Evolutionary conservation across 1,284 basidiomycete species (phyloP).

Genomic region (Moesziomyces sp.): DNA sequence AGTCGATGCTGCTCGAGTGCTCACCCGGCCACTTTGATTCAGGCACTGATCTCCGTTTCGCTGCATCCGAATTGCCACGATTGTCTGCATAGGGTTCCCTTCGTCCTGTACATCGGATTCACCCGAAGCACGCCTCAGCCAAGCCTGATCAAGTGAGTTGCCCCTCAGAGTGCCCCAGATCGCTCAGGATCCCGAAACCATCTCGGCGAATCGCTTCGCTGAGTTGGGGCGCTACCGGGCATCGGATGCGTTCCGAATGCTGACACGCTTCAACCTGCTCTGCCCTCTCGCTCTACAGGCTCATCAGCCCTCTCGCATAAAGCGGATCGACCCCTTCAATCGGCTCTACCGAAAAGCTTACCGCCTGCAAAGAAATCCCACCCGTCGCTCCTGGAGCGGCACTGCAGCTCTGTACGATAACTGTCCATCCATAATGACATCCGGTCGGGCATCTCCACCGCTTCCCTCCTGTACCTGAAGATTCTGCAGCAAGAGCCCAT

Average conservation of each 20-base stretch:
- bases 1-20: slow-evolving; percentile 8
- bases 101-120: slow-evolving; percentile 66
- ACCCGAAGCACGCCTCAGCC: slow-evolving; percentile 62
- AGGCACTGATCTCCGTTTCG: not conserved
- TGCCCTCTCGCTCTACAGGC: slow-evolving; percentile 20
- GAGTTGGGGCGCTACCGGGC: not conserved
- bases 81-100: slow-evolving; percentile 56
- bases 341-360: slow-evolving; percentile 21
- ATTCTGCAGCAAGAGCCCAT: not conserved
- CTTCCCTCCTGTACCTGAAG: slow-evolving; percentile 1
- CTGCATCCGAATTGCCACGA: not conserved
- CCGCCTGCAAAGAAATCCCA: not conserved
- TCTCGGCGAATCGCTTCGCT: not conserved
- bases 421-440: slow-evolving; percentile 1
- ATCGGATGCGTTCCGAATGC: not conserved
- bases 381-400: slow-evolving; percentile 5
- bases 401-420: slow-evolving; percentile 16
- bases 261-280: not conserved
- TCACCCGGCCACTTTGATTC: not conserved
- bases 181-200: not conserved
- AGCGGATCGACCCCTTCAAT: not conserved
- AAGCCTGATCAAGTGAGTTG: slow-evolving; percentile 64
- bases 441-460: slow-evolving; percentile 10
- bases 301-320: slow-evolving; percentile 60
- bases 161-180: not conserved